Evolutionary conservation across 2,329 filamentous ascomycete genomes (phyloP).

Genomic region (Aspergillus niger): DNA sequence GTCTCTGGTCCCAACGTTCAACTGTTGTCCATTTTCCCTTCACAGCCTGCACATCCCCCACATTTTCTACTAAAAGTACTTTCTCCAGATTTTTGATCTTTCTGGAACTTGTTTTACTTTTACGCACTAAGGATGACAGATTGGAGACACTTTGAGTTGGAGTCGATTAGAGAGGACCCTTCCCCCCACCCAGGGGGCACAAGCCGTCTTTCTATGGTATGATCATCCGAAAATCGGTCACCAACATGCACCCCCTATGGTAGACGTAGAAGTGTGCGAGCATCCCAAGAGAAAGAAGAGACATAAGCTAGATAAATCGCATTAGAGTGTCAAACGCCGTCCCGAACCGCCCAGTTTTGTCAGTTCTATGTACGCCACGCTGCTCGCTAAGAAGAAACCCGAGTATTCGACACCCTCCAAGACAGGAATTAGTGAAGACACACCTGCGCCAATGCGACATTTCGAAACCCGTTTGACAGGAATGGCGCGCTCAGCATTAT

Average conservation of each 20-base stretch:
- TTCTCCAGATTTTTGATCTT: background rate
- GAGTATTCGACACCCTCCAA: background rate
- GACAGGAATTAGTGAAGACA: background rate
- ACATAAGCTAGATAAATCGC: constrained; percentile 1
- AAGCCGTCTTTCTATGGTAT: background rate
- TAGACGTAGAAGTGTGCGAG: constrained; percentile 11
- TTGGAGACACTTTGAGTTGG: background rate
- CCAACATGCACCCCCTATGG: background rate
- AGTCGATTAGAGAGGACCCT: background rate
- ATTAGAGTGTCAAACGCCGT: constrained; percentile 11
- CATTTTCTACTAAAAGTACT: background rate
- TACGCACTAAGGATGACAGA: background rate
- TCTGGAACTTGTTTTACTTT: background rate
- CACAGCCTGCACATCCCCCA: background rate
- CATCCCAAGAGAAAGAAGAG: background rate
- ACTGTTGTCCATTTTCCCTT: background rate
- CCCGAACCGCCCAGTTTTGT: constrained; percentile 11
- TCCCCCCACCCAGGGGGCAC: background rate
- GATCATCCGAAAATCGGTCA: background rate
- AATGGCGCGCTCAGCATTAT: background rate
- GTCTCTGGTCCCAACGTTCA: too few relatives aligned
- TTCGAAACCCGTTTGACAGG: background rate
- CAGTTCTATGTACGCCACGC: constrained; percentile 29
- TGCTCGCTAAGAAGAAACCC: constrained; percentile 25
- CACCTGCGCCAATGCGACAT: background rate